Evolutionary conservation across 169 alveolate genomes (phyloP).

Genomic region (Plasmodium inui): DNA sequence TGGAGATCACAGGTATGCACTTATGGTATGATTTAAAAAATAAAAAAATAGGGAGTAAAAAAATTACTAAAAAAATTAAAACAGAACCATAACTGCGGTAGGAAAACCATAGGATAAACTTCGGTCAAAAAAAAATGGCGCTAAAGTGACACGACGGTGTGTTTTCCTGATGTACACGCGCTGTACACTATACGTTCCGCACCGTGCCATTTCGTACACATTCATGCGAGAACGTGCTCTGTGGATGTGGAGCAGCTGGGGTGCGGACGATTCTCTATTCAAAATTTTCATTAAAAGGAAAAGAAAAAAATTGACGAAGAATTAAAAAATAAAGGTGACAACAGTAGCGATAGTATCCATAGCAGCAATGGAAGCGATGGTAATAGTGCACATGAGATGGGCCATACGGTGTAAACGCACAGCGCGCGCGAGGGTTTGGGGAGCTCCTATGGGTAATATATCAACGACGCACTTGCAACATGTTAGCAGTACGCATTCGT

Average conservation of each 20-base stretch:
- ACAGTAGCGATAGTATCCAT: neutral
- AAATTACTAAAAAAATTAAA: conserved; percentile 1
- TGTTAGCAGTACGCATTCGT: neutral
- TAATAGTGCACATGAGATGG: neutral
- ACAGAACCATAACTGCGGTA: neutral
- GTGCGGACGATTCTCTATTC: neutral
- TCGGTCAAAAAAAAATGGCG: neutral
- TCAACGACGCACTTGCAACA: neutral
- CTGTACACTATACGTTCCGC: neutral
- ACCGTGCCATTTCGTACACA: neutral
- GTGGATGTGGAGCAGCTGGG: neutral
- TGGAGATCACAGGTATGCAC: neutral
- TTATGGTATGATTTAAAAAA: conserved; percentile 2
- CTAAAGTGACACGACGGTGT: neutral
- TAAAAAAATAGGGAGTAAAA: conserved; percentile 9
- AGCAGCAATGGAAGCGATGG: neutral
- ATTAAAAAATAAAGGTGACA: neutral
- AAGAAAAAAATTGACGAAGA: conserved; percentile 59
- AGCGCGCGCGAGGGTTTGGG: neutral
- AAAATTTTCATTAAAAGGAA: conserved; percentile 2
- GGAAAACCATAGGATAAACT: conserved; percentile 2
- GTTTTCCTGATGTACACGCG: neutral
- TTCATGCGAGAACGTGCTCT: neutral
- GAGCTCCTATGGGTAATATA: neutral
- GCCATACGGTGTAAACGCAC: neutral